Percentiles rank a stretch among this genome's conserved stretches.
Conservation (phyloP, 2,329 filamentous ascomycete species). For the Alternaria sp. region DNA sequence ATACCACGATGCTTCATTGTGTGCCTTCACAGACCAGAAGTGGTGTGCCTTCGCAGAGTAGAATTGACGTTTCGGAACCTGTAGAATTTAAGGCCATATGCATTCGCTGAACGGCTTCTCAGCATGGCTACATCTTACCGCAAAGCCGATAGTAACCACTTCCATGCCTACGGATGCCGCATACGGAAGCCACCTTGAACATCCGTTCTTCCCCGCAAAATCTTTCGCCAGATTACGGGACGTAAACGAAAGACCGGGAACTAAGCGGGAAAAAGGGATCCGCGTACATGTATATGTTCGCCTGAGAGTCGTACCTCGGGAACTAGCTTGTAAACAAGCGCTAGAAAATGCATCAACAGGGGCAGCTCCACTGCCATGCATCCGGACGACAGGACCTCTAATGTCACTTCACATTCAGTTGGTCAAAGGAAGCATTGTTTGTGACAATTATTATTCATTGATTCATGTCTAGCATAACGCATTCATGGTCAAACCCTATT, state of each 20-base stretch:
- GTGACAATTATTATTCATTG: slow-evolving; percentile 34
- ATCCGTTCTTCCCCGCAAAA: slow-evolving; percentile 12
- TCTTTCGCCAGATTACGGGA: slow-evolving; percentile 9
- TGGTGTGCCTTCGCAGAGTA: not conserved
- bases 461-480: slow-evolving; percentile 42
- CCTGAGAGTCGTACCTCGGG: slow-evolving; percentile 25
- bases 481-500: slow-evolving; percentile 25
- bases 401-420: slow-evolving; percentile 11
- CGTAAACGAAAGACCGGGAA: slow-evolving; percentile 2
- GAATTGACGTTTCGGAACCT: not conserved
- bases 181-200: not conserved
- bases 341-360: slow-evolving; percentile 34
- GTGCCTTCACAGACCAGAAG: not conserved
- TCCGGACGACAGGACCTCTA: slow-evolving; percentile 21
- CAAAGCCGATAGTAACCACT: slow-evolving; percentile 14
- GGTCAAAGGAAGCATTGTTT: slow-evolving; percentile 15
- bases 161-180: not conserved
- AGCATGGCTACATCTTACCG: not conserved
- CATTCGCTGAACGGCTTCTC: not conserved
- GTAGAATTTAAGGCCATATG: not conserved
- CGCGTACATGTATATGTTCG: slow-evolving; percentile 10
- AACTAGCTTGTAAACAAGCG: slow-evolving; percentile 25
- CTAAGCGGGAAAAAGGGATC: slow-evolving; percentile 9
- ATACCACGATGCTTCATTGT: not conserved
- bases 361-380: slow-evolving; percentile 28